These are phyloP conservation scores for Phaeotremella skinneri DNA, from an alignment of 768 basidiomycete genomes.

Conservation along the genomic window DNA sequence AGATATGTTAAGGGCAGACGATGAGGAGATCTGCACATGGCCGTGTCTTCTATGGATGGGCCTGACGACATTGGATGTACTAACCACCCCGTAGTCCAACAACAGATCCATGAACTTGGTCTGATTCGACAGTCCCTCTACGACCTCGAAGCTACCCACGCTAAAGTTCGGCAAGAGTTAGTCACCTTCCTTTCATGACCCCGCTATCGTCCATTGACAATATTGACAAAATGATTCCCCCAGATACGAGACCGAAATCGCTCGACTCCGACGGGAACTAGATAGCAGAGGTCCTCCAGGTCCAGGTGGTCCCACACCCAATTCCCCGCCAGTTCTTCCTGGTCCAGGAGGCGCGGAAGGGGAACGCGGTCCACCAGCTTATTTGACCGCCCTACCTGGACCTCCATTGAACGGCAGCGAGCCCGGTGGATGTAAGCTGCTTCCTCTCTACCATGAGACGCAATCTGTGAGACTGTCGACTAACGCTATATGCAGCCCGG, in stretches of 20 bases:
- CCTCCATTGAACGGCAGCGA: constrained; percentile 52
- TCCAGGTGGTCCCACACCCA: constrained; percentile 38
- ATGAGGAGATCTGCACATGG: no score
- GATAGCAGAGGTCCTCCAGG: constrained; percentile 52
- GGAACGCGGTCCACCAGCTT: constrained; percentile 40
- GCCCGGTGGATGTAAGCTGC: constrained; percentile 51
- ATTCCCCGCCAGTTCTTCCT: constrained; percentile 46
- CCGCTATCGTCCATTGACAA: background rate
- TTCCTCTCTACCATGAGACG: constrained; percentile 35
- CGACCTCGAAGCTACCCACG: constrained; percentile 85
- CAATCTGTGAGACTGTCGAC: constrained; percentile 45
- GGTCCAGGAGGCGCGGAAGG: constrained; percentile 34
- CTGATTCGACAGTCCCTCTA: constrained; percentile 85
- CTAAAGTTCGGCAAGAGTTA: constrained; percentile 71
- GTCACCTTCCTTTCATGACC: constrained; percentile 14
- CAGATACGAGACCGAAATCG: constrained; percentile 77
- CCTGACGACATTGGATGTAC: background rate
- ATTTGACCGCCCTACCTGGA: constrained; percentile 44
- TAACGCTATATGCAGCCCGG: constrained; percentile 46
- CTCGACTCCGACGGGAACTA: constrained; percentile 67
- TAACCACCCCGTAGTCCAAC: constrained; percentile 43
- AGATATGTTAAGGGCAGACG: no score
- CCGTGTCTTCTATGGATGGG: background rate
- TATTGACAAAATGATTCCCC: background rate
- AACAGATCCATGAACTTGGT: constrained; percentile 83